phyloP scores from a whole-genome alignment of 2,329 filamentous ascomycete genomes.

The Mariannaea sp. region DNA sequence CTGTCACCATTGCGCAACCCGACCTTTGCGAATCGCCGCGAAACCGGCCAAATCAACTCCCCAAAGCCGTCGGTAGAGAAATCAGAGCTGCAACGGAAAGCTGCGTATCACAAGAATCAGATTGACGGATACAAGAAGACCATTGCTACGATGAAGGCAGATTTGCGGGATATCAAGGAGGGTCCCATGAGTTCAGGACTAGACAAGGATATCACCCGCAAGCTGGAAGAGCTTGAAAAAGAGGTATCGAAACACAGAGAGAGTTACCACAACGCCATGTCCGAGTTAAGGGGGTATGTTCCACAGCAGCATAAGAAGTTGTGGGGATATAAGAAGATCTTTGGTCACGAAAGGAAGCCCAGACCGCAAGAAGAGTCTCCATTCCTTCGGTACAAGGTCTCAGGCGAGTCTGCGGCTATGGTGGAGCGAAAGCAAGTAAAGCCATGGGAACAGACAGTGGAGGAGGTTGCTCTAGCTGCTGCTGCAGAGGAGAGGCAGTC shows the following conservation, averaged over 20 bases:
- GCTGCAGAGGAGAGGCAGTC: constrained; percentile 15
- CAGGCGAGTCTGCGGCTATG: background rate
- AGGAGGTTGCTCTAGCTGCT: constrained; percentile 15
- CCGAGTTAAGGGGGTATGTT: constrained; percentile 35
- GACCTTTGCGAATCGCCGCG: constrained; percentile 26
- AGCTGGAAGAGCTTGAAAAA: constrained; percentile 32
- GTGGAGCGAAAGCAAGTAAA: constrained; percentile 4
- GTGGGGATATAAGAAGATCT: constrained; percentile 37
- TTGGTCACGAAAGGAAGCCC: constrained; percentile 32
- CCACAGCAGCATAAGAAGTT: constrained; percentile 39
- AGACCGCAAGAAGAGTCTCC: constrained; percentile 26
- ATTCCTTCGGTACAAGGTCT: constrained; percentile 11
- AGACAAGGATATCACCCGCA: constrained; percentile 14
- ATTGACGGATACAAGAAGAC: constrained; percentile 38
- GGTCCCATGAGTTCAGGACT: background rate
- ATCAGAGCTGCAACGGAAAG: constrained; percentile 36
- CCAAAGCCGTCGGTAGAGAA: constrained; percentile 30
- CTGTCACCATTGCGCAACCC: constrained; percentile 38
- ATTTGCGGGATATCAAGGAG: constrained; percentile 11
- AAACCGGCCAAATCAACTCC: constrained; percentile 25
- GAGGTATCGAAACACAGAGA: constrained; percentile 35
- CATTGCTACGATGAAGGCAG: constrained; percentile 23
- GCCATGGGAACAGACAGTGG: constrained; percentile 14
- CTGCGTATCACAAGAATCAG: constrained; percentile 40
- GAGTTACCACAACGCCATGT: constrained; percentile 37